Conservation (phyloP, 257 asterid genomes). For the Solanum chaucha region DNA sequence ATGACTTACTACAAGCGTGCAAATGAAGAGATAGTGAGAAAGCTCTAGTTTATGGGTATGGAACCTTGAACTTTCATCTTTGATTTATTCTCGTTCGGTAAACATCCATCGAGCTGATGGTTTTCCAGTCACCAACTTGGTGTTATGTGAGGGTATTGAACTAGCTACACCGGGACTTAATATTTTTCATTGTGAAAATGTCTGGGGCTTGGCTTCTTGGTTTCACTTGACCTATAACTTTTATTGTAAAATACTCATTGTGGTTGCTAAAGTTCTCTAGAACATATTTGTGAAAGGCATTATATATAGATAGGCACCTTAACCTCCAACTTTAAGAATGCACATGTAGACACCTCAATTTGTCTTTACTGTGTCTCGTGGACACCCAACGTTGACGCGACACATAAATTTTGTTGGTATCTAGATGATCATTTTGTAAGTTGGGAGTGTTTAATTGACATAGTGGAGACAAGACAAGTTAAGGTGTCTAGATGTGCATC, state of each 20-base stretch:
- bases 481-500: not conserved
- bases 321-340: not conserved
- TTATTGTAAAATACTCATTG: not conserved
- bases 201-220: not conserved
- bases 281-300: not conserved
- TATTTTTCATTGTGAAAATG: not conserved
- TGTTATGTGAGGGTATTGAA: not conserved
- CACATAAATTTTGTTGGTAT: not conserved
- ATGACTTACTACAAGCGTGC: constrained; percentile 89
- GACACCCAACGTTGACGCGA: not conserved
- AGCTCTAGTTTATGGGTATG: constrained; percentile 34
- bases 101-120: not conserved
- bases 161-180: not conserved
- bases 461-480: not conserved
- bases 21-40: constrained; percentile 70
- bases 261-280: accelerated
- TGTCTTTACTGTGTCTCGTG: not conserved
- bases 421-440: not conserved
- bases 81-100: not conserved
- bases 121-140: not conserved
- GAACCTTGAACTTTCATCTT: not conserved
- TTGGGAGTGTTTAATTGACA: not conserved
- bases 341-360: not conserved
- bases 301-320: not conserved
- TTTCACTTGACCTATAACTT: not conserved